Base-by-base conservation (phyloP, 2,329 filamentous ascomycete species). In the Trichoderma cornu-damae region DNA sequence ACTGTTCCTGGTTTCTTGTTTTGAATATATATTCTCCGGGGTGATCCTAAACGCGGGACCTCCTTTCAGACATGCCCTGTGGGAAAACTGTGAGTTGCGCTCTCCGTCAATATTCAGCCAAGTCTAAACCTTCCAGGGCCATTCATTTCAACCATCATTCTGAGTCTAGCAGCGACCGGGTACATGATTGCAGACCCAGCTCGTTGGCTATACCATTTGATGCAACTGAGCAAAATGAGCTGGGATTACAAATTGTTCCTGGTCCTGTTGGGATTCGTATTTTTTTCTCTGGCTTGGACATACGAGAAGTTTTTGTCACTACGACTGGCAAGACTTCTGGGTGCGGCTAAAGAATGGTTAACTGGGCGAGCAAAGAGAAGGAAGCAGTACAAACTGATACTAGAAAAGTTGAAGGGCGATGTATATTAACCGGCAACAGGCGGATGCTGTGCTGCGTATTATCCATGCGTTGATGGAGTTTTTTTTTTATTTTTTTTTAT, bases 21-120 rank as follows among this genome's bases (percentile, higher is more conserved):
- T 92, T 67, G 92, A 97, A 70, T 99, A 99, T 71, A 95, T 96
- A 35, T 79, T 96, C 20, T 89, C 90, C 0, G 94, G 90, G 3
- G 80, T 97, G 37, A 88, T 97, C 1, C 79, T 99, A 28, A 96
- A 88, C 65, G 90, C 94, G n/a, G 95, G 94, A 1, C 85, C 83
- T 32, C 94, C 94, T 0, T 99, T 96, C 75, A 81, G 94, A 54
- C 88, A 94, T 65, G 82, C 83, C 14, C 90, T 91, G 76, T 77
- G 77, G 16, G 81, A 87, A 59, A 99, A 99, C 68, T 83, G 89
- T 91, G 71, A 74, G 86, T 76, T 24, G 12, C 32, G 9, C 22
- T 18, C 22, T n/a, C 32, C 22, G 20, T 18, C 24, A 8, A 22
- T 12, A 6, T 12, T 16, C 2, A 4, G 32, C 1, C 4, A 30